Evolutionary conservation across 169 alveolate species (phyloP), one percentile per base, ranked within the genome.

Genomic region (Plasmodium relictum): DNA sequence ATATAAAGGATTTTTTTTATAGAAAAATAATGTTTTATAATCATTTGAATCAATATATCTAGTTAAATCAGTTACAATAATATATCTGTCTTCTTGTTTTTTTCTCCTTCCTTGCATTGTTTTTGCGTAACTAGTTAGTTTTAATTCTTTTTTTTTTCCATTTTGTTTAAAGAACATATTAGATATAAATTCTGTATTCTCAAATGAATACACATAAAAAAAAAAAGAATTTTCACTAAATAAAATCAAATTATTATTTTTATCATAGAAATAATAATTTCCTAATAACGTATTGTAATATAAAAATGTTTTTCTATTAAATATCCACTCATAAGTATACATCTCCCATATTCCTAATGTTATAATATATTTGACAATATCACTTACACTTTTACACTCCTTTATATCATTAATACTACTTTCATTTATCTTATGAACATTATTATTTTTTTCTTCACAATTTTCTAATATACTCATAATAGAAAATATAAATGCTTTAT

Each of bases 91-190:
- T 78, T 78, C 89, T 42, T 78, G 89, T 50, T 78, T 78, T 63
- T 78, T 65, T 39, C 89, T 78, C 16, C 89, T 78, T 22, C 89
- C 89, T 78, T 78, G 89, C 89, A 78, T 78, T 14, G 89, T 78
- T 78, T 78, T 78, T 18, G 89, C 65, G 56, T 65, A 78, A 22
- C 78, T 78, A 37, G 78, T 65, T 63, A 78, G 37, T 65, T 78
- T 76, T 6, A 76, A 44, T 63, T 65, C 65, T 63, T 63, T 76
- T 45, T 62, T 41, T 22, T 62, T 62, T 18, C 58, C 62, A 39
- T 50, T 42, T 16, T 66, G 62, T 63, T 76, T 63, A 76, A 76
- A 76, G 45, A 76, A 48, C 45, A 76, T 45, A 39, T 58, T 37
- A n/a, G 76, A 37, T 31, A 78, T 52, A 78, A 78, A 78, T 65